phyloP scores from a whole-genome alignment of 495 filamentous ascomycete species.

The Terfezia claveryi region DNA sequence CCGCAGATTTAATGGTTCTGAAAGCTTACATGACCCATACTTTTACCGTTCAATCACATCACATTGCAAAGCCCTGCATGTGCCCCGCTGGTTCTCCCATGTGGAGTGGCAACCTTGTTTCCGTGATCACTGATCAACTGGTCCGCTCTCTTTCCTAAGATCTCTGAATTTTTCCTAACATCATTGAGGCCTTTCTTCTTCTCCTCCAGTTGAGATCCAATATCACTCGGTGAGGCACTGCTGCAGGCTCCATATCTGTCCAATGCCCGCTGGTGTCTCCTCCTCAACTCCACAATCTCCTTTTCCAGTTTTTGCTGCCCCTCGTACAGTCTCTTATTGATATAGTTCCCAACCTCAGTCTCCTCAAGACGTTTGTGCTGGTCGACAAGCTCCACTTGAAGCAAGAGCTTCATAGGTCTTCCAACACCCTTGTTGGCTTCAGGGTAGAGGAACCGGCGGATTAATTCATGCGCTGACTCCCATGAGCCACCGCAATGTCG shows the following conservation, averaged over 20 bases:
- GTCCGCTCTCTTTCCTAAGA: background rate
- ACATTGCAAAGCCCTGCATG: background rate
- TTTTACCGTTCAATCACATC: background rate
- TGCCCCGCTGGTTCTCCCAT: background rate
- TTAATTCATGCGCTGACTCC: conserved; percentile 17
- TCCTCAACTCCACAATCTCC: background rate
- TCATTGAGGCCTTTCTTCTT: background rate
- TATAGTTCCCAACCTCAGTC: conserved; percentile 18
- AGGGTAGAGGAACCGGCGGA: conserved; percentile 5
- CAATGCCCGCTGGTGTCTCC: background rate
- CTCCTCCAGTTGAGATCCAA: background rate
- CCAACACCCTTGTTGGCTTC: conserved; percentile 2
- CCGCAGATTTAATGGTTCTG: too few relatives aligned
- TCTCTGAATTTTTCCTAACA: background rate
- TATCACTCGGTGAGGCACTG: background rate
- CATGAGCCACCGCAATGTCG: conserved; percentile 16
- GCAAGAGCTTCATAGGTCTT: conserved; percentile 14
- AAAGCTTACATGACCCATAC: too few relatives aligned
- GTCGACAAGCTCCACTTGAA: conserved; percentile 22
- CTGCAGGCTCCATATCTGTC: background rate
- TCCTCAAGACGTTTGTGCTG: conserved; percentile 17
- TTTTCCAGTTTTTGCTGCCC: background rate
- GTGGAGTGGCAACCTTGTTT: background rate
- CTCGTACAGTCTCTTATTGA: background rate
- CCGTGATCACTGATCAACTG: background rate